phyloP scores from a whole-genome alignment of 2,329 filamentous ascomycete genomes.

The Grosmannia serpens region DNA sequence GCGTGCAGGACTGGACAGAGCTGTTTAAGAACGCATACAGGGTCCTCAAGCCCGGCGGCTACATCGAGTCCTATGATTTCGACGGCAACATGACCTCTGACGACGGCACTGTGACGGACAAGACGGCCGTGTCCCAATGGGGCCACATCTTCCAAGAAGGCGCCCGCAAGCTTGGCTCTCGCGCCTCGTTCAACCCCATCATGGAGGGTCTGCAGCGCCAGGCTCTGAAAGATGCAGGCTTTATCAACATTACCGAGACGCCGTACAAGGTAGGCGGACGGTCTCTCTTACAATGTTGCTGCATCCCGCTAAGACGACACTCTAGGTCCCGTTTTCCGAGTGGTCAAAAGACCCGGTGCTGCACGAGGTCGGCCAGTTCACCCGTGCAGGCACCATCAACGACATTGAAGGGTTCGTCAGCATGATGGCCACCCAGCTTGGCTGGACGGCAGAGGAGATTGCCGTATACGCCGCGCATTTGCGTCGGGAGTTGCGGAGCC shows the following conservation, averaged over 20 bases:
- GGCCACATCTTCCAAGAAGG: background rate
- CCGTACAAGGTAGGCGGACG: constrained; percentile 6
- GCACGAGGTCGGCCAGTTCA: constrained; percentile 16
- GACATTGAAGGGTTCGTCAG: constrained; percentile 11
- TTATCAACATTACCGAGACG: background rate
- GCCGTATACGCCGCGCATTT: constrained; percentile 10
- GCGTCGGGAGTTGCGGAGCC: constrained; percentile 7
- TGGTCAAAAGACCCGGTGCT: constrained; percentile 23
- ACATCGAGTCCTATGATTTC: too few species aligned
- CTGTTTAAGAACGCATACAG: constrained; percentile 13
- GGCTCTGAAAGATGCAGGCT: background rate
- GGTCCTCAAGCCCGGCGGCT: too few species aligned
- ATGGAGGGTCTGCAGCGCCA: background rate
- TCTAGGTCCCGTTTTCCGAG: constrained; percentile 17
- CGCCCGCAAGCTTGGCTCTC: background rate
- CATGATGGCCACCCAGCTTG: constrained; percentile 9
- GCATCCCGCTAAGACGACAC: too few species aligned
- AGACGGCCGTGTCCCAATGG: constrained; percentile 15
- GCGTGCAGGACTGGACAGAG: constrained; percentile 13
- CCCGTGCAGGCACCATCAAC: constrained; percentile 1
- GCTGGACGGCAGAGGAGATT: constrained; percentile 12
- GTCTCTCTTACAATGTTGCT: too few species aligned
- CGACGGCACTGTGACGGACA: too few species aligned
- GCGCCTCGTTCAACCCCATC: background rate
- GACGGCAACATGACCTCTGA: too few species aligned